These are phyloP conservation scores for Colletotrichum lentis DNA, from an alignment of 2,329 filamentous ascomycete genomes.

Conservation along the genomic window DNA sequence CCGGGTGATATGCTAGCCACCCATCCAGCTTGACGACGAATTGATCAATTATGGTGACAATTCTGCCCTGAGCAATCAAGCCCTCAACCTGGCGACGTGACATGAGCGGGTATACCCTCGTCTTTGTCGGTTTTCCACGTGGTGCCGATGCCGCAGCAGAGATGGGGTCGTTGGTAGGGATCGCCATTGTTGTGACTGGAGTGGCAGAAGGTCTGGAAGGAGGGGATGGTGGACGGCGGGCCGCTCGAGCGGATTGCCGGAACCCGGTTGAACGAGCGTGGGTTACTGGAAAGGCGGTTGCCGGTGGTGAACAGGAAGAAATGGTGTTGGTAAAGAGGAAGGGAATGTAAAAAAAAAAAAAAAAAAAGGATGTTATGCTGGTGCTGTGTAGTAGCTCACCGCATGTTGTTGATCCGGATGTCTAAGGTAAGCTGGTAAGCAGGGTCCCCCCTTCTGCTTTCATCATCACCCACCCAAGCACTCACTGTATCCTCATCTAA, in stretches of 20 bases:
- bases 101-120: slow-evolving; percentile 27
- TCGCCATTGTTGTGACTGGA: slow-evolving; percentile 17
- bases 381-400: slow-evolving; percentile 22
- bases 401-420: slow-evolving; percentile 14
- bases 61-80: slow-evolving; percentile 81
- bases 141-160: slow-evolving; percentile 1
- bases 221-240: background rate
- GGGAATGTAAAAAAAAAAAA: background rate
- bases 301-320: background rate
- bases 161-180: background rate
- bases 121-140: slow-evolving; percentile 1
- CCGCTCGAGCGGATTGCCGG: background rate
- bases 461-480: background rate
- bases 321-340: background rate
- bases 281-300: background rate
- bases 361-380: background rate
- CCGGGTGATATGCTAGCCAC: slow-evolving; percentile 90
- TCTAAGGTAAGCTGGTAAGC: slow-evolving; percentile 8
- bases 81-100: slow-evolving; percentile 70
- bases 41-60: slow-evolving; percentile 81
- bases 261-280: background rate
- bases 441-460: background rate
- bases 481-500: background rate
- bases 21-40: slow-evolving; percentile 86
- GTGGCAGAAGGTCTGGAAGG: background rate